phyloP scores from a whole-genome alignment of 768 basidiomycete genomes.

The Phylloporus rhodoxanthus region DNA sequence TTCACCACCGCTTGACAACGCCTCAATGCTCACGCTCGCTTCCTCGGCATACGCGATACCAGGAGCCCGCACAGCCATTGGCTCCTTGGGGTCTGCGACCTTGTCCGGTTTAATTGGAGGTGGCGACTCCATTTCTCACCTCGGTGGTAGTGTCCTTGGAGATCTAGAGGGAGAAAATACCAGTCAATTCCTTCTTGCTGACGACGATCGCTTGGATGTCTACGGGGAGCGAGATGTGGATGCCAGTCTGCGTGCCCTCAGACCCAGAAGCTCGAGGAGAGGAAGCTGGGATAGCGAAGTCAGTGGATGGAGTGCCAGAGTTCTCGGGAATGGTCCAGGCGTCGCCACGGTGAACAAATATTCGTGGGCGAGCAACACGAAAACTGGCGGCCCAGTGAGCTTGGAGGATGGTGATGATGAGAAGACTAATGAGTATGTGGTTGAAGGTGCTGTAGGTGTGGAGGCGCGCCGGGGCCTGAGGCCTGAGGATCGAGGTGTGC shows the following conservation, averaged over 20 bases:
- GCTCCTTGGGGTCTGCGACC: constrained; percentile 39
- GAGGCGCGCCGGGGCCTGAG: constrained; percentile 11
- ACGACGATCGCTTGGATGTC: constrained; percentile 55
- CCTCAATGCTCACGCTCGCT: constrained; percentile 87
- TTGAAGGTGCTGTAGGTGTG: constrained; percentile 11
- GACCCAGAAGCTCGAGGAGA: constrained; percentile 78
- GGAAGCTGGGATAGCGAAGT: constrained; percentile 91
- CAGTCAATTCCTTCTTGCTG: constrained; percentile 61
- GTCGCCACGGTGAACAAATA: constrained; percentile 50
- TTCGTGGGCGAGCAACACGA: constrained; percentile 51
- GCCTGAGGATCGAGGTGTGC: constrained; percentile 5
- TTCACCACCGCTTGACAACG: constrained; percentile 86
- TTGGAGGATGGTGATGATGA: constrained; percentile 38
- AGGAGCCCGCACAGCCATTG: constrained; percentile 44
- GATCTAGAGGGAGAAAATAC: constrained; percentile 54
- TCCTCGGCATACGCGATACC: constrained; percentile 85
- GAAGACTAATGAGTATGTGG: constrained; percentile 18
- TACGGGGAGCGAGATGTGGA: constrained; percentile 61
- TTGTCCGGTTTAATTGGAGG: constrained; percentile 48
- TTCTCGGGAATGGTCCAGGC: constrained; percentile 43
- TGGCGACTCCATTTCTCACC: constrained; percentile 64
- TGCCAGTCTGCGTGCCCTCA: constrained; percentile 84
- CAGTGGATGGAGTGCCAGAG: constrained; percentile 79
- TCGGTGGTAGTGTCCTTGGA: constrained; percentile 54
- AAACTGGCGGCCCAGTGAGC: constrained; percentile 49